Base-by-base conservation (phyloP, 352 stramenopile genomes). In the Pythium oligandrum region DNA sequence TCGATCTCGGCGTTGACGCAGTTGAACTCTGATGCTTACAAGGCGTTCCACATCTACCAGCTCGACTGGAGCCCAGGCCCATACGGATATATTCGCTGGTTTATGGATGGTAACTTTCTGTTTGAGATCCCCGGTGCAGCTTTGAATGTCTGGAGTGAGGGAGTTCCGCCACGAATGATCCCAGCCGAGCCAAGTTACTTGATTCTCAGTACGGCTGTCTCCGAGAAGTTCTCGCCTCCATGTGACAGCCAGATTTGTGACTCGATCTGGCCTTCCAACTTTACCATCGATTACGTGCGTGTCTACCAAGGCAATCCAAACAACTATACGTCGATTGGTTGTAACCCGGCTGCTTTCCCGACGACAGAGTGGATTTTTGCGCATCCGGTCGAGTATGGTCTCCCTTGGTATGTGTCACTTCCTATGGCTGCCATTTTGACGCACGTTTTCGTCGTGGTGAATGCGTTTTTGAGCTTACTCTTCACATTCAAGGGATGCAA, bases 191-290 rank as follows among this genome's bases (percentile, higher is more conserved):
- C 96, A 2, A 97, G 86, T 35, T 98, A 98, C 62, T 62, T 99
- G 44, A 98, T 99, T 80, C 75, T 99, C 44, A 99, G 98, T 78
- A 98, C 93, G 2, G 96, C 96, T 6, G 90, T 99, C 38, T 98
- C 94, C 2, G 96, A 96, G 34, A 98, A 97, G 46, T 95, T 95
- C 63, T 95, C 95, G 30, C 87, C 93, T 12, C 88, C 85, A 42
- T 98, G 95, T 54, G 64, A 82, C 4, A 82, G 84, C 31, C 69
- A 98, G 59, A 97, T 97, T 61, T 98, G 94, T 62, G 78, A 98
- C 65, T 98, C 93, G 42, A 38, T 93, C 17, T 95, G 85, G 85
- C 86, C 86, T 4, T 89, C 83, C 10, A 92, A 93, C 66, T 96
- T 98, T 63, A 96, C 89, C 45, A 97, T 98, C 70, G 93, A 98